Conservation (phyloP, 2,329 filamentous ascomycete genomes). For the Trichoderma atrobrunneum region DNA sequence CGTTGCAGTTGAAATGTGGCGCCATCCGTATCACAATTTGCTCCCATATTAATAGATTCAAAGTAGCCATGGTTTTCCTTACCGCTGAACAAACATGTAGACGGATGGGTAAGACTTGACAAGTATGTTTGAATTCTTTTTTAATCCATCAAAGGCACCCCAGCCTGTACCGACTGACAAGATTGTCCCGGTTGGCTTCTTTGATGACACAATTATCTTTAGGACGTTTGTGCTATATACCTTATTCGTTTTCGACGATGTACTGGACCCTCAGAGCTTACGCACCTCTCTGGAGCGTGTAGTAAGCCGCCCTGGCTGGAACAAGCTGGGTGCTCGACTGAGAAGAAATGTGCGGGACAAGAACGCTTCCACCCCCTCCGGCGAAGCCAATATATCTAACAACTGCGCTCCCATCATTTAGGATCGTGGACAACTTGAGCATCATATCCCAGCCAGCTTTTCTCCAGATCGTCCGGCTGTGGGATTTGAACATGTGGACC, state of each 20-base stretch:
- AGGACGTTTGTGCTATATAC: conserved; percentile 4
- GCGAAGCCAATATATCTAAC: not conserved
- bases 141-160: not conserved
- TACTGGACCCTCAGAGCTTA: conserved; percentile 43
- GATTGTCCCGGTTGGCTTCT: conserved; percentile 10
- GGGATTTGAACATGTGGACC: conserved; percentile 36
- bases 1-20: too few species aligned
- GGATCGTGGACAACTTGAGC: conserved; percentile 28
- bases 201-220: conserved; percentile 2
- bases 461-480: conserved; percentile 37
- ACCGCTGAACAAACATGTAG: too few species aligned
- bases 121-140: not conserved
- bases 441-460: conserved; percentile 34
- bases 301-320: conserved; percentile 44
- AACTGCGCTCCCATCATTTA: not conserved
- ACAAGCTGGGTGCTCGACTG: conserved; percentile 46
- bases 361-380: conserved; percentile 31
- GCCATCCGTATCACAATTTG: too few species aligned
- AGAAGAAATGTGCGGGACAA: conserved; percentile 5
- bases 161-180: not conserved
- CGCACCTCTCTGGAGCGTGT: conserved; percentile 35
- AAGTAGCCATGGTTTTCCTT: too few species aligned
- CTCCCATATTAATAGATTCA: too few species aligned
- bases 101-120: too few species aligned
- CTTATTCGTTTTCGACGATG: conserved; percentile 40